Conservation (phyloP, 176 grass and related monocot species). For the Alloteropsis semialata region DNA sequence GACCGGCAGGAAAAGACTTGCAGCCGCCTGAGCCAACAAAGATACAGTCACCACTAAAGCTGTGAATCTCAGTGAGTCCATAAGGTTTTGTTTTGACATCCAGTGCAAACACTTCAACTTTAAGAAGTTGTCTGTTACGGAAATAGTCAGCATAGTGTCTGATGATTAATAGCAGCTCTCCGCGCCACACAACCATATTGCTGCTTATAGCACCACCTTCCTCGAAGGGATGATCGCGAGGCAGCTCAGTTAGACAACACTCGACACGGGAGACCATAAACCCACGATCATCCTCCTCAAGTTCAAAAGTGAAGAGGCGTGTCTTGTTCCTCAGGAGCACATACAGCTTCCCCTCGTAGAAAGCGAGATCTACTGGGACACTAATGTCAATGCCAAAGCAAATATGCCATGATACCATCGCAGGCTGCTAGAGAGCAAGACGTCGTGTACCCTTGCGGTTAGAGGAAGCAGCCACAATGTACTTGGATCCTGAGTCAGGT, state of each 20-base stretch:
- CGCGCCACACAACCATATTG: constrained; percentile 21
- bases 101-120: constrained; percentile 11
- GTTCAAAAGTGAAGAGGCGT: background rate
- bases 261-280: background rate
- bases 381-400: background rate
- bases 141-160: background rate
- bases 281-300: background rate
- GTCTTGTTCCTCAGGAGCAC: background rate
- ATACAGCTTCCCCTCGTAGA: constrained; percentile 17
- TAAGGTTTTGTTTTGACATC: constrained; percentile 21
- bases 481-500: background rate
- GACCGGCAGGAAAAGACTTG: constrained; percentile 30
- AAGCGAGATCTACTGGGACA: background rate
- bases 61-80: background rate
- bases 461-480: background rate
- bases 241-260: background rate
- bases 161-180: constrained; percentile 13
- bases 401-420: background rate
- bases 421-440: background rate
- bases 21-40: background rate
- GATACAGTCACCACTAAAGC: constrained; percentile 18
- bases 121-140: background rate
- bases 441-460: background rate
- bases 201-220: background rate
- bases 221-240: too few relatives aligned